These are phyloP conservation scores for Arthonia radiata DNA, from an alignment of 495 filamentous ascomycete species.

Conservation along the genomic window DNA sequence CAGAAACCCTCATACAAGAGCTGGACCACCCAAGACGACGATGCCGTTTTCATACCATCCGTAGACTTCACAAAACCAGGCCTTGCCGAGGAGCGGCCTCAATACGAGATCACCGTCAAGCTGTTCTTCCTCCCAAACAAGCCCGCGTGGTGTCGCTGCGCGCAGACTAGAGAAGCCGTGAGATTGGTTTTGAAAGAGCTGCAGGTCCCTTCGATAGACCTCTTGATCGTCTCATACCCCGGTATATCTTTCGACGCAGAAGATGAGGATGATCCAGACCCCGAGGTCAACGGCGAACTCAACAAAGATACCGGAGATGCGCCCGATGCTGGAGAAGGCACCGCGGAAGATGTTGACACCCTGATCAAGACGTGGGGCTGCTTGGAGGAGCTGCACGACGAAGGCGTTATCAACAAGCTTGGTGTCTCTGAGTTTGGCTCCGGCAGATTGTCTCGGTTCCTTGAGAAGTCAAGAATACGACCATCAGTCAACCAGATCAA, in stretches of 20 bases:
- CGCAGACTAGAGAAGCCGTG: constrained; percentile 52
- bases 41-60: constrained; percentile 47
- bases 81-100: constrained; percentile 46
- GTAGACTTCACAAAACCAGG: constrained; percentile 45
- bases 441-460: constrained; percentile 44
- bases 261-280: constrained; percentile 53
- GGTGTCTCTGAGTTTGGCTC: constrained; percentile 81
- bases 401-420: constrained; percentile 44
- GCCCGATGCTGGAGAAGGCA: constrained; percentile 11
- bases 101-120: constrained; percentile 86
- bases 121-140: constrained; percentile 69
- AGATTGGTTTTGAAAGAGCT: constrained; percentile 57
- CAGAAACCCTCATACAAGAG: constrained; percentile 14
- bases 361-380: constrained; percentile 45
- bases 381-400: constrained; percentile 48
- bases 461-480: constrained; percentile 38
- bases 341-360: constrained; percentile 32
- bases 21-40: constrained; percentile 41
- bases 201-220: constrained; percentile 47
- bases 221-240: constrained; percentile 82
- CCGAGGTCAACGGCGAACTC: constrained; percentile 31
- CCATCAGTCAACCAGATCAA: constrained; percentile 93
- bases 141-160: constrained; percentile 29
- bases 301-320: constrained; percentile 18
- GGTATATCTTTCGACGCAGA: constrained; percentile 84